Conservation (phyloP, 106 monocot genomes). For the Dendrobium officinale region DNA sequence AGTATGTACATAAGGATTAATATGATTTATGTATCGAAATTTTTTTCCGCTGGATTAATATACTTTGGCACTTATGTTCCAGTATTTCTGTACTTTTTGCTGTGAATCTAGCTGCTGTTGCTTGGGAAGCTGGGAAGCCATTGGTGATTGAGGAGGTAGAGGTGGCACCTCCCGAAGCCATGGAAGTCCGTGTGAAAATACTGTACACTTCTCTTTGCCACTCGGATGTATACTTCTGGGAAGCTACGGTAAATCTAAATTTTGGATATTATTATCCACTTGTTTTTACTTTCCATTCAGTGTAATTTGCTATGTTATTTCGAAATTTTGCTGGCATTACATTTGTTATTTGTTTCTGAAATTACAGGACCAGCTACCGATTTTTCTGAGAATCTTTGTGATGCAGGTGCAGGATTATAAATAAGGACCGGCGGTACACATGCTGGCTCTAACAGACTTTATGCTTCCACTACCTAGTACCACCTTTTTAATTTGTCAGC, state of each 20-base stretch:
- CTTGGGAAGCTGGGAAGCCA: slow-evolving; percentile 29
- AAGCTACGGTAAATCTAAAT: slow-evolving; percentile 15
- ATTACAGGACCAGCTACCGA: slow-evolving; percentile 42
- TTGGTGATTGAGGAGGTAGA: slow-evolving; percentile 20
- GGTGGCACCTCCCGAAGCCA: slow-evolving; percentile 19
- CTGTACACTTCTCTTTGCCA: slow-evolving; percentile 20
- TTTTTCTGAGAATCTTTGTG: slow-evolving; percentile 55
- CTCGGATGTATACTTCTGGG: slow-evolving; percentile 18
- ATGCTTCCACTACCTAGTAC: too few species aligned
- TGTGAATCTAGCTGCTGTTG: slow-evolving; percentile 20
- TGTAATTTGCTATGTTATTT: too few species aligned
- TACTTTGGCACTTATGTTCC: too few species aligned
- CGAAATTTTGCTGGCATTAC: too few species aligned
- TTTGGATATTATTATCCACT: neutral
- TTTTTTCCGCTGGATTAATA: too few species aligned
- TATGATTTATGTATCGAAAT: too few species aligned
- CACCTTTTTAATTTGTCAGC: too few species aligned
- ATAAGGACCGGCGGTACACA: too few species aligned
- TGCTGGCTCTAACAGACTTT: too few species aligned
- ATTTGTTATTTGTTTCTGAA: neutral
- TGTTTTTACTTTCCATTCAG: neutral
- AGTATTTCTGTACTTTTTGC: neutral
- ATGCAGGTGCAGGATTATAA: too few species aligned
- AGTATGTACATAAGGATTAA: too few species aligned
- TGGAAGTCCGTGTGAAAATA: slow-evolving; percentile 23